Evolutionary conservation across 2,329 filamentous ascomycete species (phyloP).

Genomic region (Gnomoniopsis smithogilvyi): DNA sequence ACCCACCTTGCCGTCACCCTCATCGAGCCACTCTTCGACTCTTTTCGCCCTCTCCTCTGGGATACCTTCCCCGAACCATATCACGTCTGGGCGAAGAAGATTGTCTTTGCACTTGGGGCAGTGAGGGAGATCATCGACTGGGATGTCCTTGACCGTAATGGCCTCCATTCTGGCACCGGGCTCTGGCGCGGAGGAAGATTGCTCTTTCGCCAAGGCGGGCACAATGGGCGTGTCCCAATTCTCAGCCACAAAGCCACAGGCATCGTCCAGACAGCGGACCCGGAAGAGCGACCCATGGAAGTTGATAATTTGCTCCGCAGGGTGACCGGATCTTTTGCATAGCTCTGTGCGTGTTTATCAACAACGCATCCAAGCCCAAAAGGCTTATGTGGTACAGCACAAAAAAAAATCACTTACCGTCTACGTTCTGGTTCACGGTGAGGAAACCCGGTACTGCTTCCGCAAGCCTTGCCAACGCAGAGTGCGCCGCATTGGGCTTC

Average conservation of each 20-base stretch:
- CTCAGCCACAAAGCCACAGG: conserved; percentile 65
- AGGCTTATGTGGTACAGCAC: too few relatives aligned
- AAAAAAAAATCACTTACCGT: not conserved
- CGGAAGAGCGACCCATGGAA: conserved; percentile 86
- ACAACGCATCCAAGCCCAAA: not conserved
- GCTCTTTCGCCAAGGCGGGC: conserved; percentile 59
- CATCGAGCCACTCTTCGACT: conserved; percentile 62
- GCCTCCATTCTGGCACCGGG: conserved; percentile 31
- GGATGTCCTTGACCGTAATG: conserved; percentile 42
- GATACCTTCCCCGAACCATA: conserved; percentile 81
- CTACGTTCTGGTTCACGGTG: not conserved
- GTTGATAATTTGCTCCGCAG: conserved; percentile 61
- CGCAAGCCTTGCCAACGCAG: not conserved
- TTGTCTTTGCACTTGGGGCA: conserved; percentile 66
- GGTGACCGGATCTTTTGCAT: conserved; percentile 61
- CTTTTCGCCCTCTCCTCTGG: conserved; percentile 57
- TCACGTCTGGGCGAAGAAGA: conserved; percentile 76
- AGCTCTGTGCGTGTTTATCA: not conserved
- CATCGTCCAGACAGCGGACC: conserved; percentile 68
- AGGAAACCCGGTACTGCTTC: not conserved
- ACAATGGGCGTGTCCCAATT: conserved; percentile 78
- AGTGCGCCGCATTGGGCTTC: not conserved
- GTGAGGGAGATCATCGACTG: conserved; percentile 59
- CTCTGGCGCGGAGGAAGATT: conserved; percentile 53
- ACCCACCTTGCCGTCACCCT: conserved; percentile 52